A percentile compares a stretch with the other conserved stretches of the same genome.
Evolutionary conservation across 1,284 basidiomycete species (phyloP).

Genomic region (Testicularia cyperi): DNA sequence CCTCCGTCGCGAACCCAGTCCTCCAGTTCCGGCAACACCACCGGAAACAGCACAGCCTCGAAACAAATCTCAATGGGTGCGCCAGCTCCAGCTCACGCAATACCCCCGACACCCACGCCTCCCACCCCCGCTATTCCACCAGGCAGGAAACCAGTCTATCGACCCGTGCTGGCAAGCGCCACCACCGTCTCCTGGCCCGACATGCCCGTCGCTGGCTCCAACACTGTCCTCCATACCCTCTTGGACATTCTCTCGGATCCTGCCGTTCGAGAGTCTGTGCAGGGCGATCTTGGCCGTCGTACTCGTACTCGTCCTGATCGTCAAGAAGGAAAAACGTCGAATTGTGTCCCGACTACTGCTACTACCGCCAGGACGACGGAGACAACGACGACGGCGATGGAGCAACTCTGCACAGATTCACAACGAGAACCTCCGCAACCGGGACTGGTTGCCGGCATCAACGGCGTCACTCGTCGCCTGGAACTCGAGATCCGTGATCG

Average conservation of each 20-base stretch:
- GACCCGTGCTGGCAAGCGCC: conserved; percentile 33
- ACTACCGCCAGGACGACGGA: too few relatives aligned
- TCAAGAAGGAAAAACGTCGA: too few relatives aligned
- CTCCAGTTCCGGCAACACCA: too few relatives aligned
- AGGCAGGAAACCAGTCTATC: conserved; percentile 25
- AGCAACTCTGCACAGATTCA: too few relatives aligned
- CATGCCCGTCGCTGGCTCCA: conserved; percentile 27
- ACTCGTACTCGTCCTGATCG: background rate
- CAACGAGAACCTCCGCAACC: background rate
- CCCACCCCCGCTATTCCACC: conserved; percentile 7
- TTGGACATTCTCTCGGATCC: conserved; percentile 20
- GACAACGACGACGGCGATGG: conserved; percentile 4
- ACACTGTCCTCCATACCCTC: conserved; percentile 33
- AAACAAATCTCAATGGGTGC: too few relatives aligned
- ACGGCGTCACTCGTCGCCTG: conserved; percentile 27
- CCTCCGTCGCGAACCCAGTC: too few relatives aligned
- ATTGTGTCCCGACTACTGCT: too few relatives aligned
- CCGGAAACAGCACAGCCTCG: too few relatives aligned
- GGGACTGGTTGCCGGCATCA: conserved; percentile 26
- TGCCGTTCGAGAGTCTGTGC: conserved; percentile 2
- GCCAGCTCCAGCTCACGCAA: too few relatives aligned
- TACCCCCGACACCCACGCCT: background rate
- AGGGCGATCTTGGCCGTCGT: conserved; percentile 10
- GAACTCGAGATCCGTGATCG: conserved; percentile 24
- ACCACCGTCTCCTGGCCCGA: conserved; percentile 37